Conservation (phyloP, 768 basidiomycete species). For the Lactarius sp. region DNA sequence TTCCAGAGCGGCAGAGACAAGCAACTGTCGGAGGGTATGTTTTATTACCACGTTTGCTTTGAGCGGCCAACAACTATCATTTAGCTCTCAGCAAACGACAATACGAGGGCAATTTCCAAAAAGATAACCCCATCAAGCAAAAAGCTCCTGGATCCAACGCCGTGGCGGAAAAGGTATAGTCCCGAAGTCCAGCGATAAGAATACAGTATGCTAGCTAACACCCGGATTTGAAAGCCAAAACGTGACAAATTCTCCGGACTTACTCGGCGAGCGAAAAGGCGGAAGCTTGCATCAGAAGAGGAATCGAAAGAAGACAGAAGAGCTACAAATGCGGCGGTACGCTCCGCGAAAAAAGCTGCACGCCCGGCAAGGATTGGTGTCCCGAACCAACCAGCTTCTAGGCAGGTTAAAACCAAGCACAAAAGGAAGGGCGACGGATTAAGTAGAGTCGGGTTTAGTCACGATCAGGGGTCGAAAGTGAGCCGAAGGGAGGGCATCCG, state of each 20-base stretch:
- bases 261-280: conserved; percentile 80
- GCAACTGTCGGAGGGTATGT: conserved; percentile 66
- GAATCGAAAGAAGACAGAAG: conserved; percentile 61
- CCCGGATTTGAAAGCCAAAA: conserved; percentile 48
- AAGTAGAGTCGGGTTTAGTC: conserved; percentile 48
- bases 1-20: conserved; percentile 90
- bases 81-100: conserved; percentile 72
- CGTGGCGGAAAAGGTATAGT: conserved; percentile 34
- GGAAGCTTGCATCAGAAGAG: conserved; percentile 81
- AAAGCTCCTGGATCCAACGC: conserved; percentile 29
- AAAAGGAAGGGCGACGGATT: conserved; percentile 19
- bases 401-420: conserved; percentile 27
- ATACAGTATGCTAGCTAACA: conserved; percentile 9
- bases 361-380: conserved; percentile 73
- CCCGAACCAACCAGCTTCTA: conserved; percentile 37
- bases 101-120: conserved; percentile 54
- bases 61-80: neutral
- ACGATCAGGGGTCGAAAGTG: conserved; percentile 49
- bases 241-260: conserved; percentile 77
- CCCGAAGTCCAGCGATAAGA: neutral
- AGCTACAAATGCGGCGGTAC: conserved; percentile 67
- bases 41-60: conserved; percentile 3
- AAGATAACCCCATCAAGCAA: conserved; percentile 37
- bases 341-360: conserved; percentile 77
- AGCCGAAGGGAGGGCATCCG: conserved; percentile 53